Evolutionary conservation across 768 basidiomycete species (phyloP), one percentile per base, ranked within the genome.

Genomic region (Kwoniella sp.): DNA sequence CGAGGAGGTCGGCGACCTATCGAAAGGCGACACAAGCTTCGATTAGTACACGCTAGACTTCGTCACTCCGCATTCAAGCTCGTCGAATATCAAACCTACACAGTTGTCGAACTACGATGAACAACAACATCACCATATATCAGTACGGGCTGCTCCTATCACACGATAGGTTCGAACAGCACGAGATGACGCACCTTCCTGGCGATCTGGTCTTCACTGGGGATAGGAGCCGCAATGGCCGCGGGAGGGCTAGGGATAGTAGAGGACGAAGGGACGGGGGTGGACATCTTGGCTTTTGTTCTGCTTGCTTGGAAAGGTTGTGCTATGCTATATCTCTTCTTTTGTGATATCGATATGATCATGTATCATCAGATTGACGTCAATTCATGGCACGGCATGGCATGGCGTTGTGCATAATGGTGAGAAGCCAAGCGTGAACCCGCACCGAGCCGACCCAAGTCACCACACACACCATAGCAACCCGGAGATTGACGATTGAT

Each of bases 191-290:
- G 46, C 58, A 90, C 94, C 88, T 97, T 97, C 82, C 92, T 88
- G 27, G 87, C 87, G 68, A 96, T 83, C 72, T 90, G 85, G 79
- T 95, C 89, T 83, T 97, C 94, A 82, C 90, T 94, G 58, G 91
- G 88, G 53, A 87, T 88, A 64, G 85, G 78, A 30, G 83, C 76
- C 27, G 71, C 53, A 21, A 70, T 51, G 13, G 74, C 33, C 22
- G 69, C 63, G 26, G 70, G 68, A 27, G 69, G 67, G 15, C 73
- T 66, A 25, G 75, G 58, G 54, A 73, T 72, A 33, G 64, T 54
- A 33, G 67, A 26, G 25, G 48, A 22, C 4, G 48, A 71, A 47
- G 64, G 49, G 44, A 47, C 50, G 6, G 71, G 53, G 46, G 63
- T 62, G 56, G 76, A 74, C 73, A 74, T 73, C 40, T 44, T 44